Evolutionary conservation across 1,139 yeast species (phyloP).

Genomic region (Lodderomyces orthopsilosis): DNA sequence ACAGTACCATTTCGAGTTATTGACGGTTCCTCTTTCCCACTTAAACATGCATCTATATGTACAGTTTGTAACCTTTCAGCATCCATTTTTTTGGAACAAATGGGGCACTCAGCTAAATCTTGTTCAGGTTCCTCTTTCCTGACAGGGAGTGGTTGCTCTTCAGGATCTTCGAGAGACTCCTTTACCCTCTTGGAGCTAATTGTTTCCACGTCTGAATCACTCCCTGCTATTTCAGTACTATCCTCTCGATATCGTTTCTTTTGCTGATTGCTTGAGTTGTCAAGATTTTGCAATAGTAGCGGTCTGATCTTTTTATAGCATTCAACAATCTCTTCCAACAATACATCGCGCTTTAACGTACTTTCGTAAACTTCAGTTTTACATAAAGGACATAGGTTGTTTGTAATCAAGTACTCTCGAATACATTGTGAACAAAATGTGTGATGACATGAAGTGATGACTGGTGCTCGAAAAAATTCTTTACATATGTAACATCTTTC

Average conservation of each 20-base stretch:
- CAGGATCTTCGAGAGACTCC: not conserved
- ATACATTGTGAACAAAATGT: constrained; percentile 91
- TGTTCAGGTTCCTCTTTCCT: not conserved
- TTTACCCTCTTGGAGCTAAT: constrained; percentile 3
- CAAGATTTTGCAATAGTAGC: constrained; percentile 26
- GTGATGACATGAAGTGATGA: constrained; percentile 82
- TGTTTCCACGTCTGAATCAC: not conserved
- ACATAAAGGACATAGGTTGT: constrained; percentile 77
- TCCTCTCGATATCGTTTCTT: constrained; percentile 1
- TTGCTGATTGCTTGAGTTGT: not conserved
- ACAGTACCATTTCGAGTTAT: constrained; percentile 5
- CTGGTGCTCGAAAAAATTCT: constrained; percentile 79
- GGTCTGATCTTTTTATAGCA: constrained; percentile 51
- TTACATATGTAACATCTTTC: constrained; percentile 91
- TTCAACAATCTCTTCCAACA: constrained; percentile 70
- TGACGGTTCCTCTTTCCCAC: constrained; percentile 20
- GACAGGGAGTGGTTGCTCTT: not conserved
- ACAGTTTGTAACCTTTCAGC: constrained; percentile 55
- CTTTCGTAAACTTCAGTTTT: constrained; percentile 70
- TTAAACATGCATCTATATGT: constrained; percentile 72
- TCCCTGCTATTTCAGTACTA: not conserved
- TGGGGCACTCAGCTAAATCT: constrained; percentile 59
- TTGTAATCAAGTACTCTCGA: constrained; percentile 60
- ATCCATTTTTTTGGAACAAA: constrained; percentile 59
- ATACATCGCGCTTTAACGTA: constrained; percentile 60